Conservation (phyloP, 805 yeast genomes). For the Metschnikowia colocasiae region DNA sequence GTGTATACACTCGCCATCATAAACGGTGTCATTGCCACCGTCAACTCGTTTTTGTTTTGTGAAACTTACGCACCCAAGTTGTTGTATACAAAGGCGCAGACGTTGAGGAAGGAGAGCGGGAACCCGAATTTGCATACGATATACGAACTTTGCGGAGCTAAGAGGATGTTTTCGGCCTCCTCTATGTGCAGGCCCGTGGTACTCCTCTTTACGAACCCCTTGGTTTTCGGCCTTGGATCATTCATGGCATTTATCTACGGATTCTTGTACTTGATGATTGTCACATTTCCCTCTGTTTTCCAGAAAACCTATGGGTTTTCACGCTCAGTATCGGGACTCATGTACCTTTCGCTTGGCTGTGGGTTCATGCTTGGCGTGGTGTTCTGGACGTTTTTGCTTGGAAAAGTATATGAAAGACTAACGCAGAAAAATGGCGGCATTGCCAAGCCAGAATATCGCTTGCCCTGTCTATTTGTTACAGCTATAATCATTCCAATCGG, state of each 20-base stretch:
- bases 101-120: constrained; percentile 31
- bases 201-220: constrained; percentile 33
- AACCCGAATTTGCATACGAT: constrained; percentile 36
- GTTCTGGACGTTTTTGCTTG: constrained; percentile 29
- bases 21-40: constrained; percentile 31
- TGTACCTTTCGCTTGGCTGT: constrained; percentile 39
- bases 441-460: constrained; percentile 36
- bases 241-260: constrained; percentile 42
- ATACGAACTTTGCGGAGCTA: constrained; percentile 31
- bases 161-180: constrained; percentile 20
- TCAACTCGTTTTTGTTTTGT: constrained; percentile 28
- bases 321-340: constrained; percentile 31
- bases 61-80: constrained; percentile 39
- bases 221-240: constrained; percentile 38
- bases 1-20: constrained; percentile 33
- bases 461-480: constrained; percentile 34
- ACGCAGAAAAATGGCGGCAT: constrained; percentile 29
- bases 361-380: constrained; percentile 33
- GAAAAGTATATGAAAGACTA: constrained; percentile 24
- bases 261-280: constrained; percentile 40
- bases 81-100: constrained; percentile 26
- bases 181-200: constrained; percentile 33
- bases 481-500: constrained; percentile 36
- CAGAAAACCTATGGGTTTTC: constrained; percentile 29
- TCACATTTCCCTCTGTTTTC: constrained; percentile 35